Percentiles rank a stretch among this genome's conserved stretches.
These are phyloP conservation scores for Zasmidium citrigriseum DNA, from an alignment of 2,329 filamentous ascomycete genomes.

Conservation along the genomic window DNA sequence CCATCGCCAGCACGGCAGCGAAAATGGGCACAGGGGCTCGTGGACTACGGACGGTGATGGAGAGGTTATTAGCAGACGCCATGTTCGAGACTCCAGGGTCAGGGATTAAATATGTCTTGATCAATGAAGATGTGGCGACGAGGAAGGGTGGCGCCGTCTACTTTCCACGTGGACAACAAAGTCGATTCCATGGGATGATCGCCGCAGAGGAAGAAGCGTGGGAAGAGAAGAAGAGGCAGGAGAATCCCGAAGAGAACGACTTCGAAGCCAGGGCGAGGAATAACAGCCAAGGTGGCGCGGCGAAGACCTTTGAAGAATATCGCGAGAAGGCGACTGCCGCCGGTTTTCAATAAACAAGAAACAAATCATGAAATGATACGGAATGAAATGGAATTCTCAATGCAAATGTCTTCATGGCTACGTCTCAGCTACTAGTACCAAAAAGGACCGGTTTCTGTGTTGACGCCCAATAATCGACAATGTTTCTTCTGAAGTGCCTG, in stretches of 20 bases:
- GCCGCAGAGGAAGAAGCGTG: slow-evolving; percentile 49
- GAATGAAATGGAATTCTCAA: too few species aligned
- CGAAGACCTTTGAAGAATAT: slow-evolving; percentile 50
- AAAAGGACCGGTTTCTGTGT: too few species aligned
- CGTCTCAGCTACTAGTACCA: too few species aligned
- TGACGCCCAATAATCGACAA: too few species aligned
- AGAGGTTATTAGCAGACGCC: slow-evolving; percentile 46
- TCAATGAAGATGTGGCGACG: slow-evolving; percentile 48
- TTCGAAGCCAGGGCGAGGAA: slow-evolving; percentile 29
- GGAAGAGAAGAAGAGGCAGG: slow-evolving; percentile 40
- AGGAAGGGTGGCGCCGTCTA: slow-evolving; percentile 44
- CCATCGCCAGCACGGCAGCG: slow-evolving; percentile 72
- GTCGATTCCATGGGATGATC: slow-evolving; percentile 40
- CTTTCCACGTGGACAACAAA: slow-evolving; percentile 45
- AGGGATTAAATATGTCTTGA: slow-evolving; percentile 47
- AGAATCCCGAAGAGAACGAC: slow-evolving; percentile 29
- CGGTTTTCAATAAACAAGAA: slow-evolving; percentile 31
- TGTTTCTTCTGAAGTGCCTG: too few species aligned
- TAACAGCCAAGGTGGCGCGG: slow-evolving; percentile 30
- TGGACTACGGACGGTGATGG: slow-evolving; percentile 50
- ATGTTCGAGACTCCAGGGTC: slow-evolving; percentile 53
- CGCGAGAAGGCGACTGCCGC: slow-evolving; percentile 42
- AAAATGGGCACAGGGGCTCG: slow-evolving; percentile 70
- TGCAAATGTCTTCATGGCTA: neutral
- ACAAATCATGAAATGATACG: too few species aligned